phyloP scores from a whole-genome alignment of 2,329 filamentous ascomycete genomes.

The Trichoderma lentiforme region DNA sequence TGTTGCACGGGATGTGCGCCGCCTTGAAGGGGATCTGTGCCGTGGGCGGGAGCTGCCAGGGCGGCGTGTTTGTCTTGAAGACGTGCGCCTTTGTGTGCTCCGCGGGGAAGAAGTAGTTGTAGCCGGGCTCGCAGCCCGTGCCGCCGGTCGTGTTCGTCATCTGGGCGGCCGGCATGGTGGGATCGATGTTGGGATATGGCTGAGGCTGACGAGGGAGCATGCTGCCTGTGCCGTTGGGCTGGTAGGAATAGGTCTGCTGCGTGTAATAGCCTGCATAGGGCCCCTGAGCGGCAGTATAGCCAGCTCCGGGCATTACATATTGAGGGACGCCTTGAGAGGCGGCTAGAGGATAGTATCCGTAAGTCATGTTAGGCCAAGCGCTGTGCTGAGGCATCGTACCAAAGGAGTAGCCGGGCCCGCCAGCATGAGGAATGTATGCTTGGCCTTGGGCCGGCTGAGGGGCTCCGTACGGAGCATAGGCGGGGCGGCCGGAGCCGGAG shows the following conservation, averaged over 20 bases:
- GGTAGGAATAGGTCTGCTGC: conserved; percentile 30
- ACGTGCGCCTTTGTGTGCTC: conserved; percentile 60
- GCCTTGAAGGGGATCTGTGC: conserved; percentile 46
- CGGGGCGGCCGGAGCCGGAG: conserved; percentile 31
- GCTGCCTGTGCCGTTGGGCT: conserved; percentile 39
- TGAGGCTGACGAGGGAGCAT: conserved; percentile 39
- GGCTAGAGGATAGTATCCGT: conserved; percentile 26
- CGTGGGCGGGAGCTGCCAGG: conserved; percentile 50
- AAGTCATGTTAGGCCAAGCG: conserved; percentile 27
- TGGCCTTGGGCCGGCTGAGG: conserved; percentile 36
- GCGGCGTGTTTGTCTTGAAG: conserved; percentile 48
- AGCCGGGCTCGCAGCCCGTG: conserved; percentile 57
- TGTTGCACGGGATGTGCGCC: conserved; percentile 50
- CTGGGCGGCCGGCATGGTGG: conserved; percentile 49
- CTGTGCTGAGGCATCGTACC: conserved; percentile 25
- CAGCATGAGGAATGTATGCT: conserved; percentile 37
- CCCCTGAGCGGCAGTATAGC: not conserved
- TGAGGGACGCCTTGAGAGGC: conserved; percentile 16
- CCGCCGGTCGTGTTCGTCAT: conserved; percentile 57
- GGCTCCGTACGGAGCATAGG: conserved; percentile 33
- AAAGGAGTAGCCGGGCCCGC: conserved; percentile 36
- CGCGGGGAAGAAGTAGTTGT: conserved; percentile 59
- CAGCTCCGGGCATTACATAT: not conserved
- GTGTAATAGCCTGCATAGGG: conserved; percentile 27
- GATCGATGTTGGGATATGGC: conserved; percentile 41